A percentile compares a stretch with the other conserved stretches of the same genome.
These are phyloP conservation scores for Aspergillus carlsbadensis DNA, from an alignment of 495 filamentous ascomycete genomes.

Conservation along the genomic window DNA sequence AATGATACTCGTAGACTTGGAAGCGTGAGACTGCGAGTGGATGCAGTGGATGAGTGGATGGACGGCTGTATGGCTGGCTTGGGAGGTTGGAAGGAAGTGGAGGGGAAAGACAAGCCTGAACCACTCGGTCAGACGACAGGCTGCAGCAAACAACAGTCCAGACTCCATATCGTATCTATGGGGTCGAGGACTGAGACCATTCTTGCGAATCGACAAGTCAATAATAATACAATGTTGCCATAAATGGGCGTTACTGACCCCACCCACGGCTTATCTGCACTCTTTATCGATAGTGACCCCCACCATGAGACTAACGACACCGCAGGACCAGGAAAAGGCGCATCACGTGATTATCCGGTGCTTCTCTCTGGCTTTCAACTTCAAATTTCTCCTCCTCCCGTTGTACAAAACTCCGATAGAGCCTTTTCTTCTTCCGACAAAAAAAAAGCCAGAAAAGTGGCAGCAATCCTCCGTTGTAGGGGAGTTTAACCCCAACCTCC, in stretches of 20 bases:
- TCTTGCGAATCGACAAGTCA: not conserved
- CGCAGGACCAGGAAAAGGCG: not conserved
- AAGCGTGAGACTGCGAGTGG: not conserved
- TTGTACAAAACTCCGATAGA: too few species aligned
- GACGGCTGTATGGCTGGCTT: not conserved
- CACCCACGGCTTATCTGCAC: not conserved
- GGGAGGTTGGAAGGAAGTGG: not conserved
- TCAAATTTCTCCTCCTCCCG: too few species aligned
- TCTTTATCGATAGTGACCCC: constrained; percentile 1
- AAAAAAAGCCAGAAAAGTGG: too few species aligned
- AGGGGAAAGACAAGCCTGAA: not conserved
- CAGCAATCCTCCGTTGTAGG: too few species aligned
- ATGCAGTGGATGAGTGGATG: not conserved
- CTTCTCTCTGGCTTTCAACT: not conserved
- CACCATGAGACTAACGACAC: too few species aligned
- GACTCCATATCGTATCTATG: not conserved
- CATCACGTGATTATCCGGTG: not conserved
- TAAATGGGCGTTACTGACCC: not conserved
- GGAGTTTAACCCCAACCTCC: not conserved
- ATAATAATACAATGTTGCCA: not conserved
- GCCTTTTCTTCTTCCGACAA: too few species aligned
- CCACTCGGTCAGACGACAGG: constrained; percentile 3
- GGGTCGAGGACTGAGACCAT: not conserved
- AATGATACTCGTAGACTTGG: not conserved
- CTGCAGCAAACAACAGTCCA: not conserved